A percentile compares a stretch with the other conserved stretches of the same genome.
phyloP scores from a whole-genome alignment of 2,329 filamentous ascomycete species.

The Alternaria alternata region DNA sequence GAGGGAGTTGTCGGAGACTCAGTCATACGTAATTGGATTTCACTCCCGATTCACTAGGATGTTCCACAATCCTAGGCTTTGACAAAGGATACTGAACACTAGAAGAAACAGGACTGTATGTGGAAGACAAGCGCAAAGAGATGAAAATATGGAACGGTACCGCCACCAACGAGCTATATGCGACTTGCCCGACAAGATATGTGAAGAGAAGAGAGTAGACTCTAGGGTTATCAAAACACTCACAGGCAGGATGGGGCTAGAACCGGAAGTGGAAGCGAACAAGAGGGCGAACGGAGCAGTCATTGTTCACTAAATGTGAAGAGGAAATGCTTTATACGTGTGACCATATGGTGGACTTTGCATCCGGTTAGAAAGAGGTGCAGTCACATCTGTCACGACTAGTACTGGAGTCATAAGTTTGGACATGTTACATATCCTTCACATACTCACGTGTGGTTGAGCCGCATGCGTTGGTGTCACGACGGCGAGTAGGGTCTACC shows the following conservation, averaged over 20 bases:
- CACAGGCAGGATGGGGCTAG: neutral
- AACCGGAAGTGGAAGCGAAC: neutral
- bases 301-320: slow-evolving; percentile 2
- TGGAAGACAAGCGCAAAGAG: neutral
- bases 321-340: slow-evolving; percentile 2
- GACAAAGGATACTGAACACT: neutral
- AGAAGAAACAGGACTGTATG: neutral
- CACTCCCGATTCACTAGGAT: neutral
- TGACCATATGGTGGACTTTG: neutral
- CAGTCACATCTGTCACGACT: slow-evolving; percentile 9
- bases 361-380: slow-evolving; percentile 1
- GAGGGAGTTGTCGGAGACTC: neutral
- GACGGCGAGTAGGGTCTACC: no score
- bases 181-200: neutral
- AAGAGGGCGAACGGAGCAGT: neutral
- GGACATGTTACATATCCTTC: neutral
- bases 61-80: neutral
- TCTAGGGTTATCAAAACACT: neutral
- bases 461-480: neutral
- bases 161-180: neutral
- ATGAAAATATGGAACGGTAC: neutral
- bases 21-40: neutral
- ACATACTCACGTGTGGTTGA: neutral
- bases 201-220: slow-evolving; percentile 3
- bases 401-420: slow-evolving; percentile 8